Evolutionary conservation across 2,329 filamentous ascomycete species (phyloP), one percentile per base, ranked within the genome.

Genomic region (Pseudogymnoascus sp.): DNA sequence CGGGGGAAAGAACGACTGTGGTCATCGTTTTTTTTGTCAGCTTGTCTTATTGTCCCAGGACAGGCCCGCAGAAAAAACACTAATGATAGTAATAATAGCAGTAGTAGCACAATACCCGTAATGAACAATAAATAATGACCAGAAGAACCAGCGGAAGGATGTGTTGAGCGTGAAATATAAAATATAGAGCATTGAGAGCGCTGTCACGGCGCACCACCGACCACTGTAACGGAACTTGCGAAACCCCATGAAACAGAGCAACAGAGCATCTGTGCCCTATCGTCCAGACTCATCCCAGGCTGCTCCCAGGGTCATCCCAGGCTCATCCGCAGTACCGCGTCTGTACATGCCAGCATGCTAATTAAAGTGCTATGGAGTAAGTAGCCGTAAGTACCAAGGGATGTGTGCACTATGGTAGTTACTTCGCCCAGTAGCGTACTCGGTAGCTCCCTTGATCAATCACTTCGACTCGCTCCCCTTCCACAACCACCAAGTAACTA

Each of bases 381-480:
- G 46, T 56, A 56, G 46, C 46, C 46, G 46, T 19, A 56, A 56
- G 46, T 56, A 56, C 46, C n/a, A 56, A 33, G 10, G 26, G 26
- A 56, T 31, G 46, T 31, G 46, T 31, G 46, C 46, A 31, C 26
- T 53, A 53, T 46, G 42, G 42, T 46, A 53, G 46, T 31, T 31
- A 53, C 46, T 53, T 31, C n/a, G n/a, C n/a, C 46, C 46, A 53
- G 46, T 56, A 56, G 46, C 46, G 46, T 56, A 33, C 26, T 56
- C 46, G 46, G 46, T 56, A 56, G 46, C 46, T 56, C 46, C 46
- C 46, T 56, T 56, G 46, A 56, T 56, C 46, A 56, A 31, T 56
- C 46, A 56, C 46, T 56, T 56, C 46, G n/a, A 56, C 26, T 56
- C 46, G 46, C 46, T 33, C 46, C 46, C 46, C 29, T 31, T 33